Base-by-base conservation (phyloP, 768 basidiomycete species). In the Amanita pseudoporphyria region DNA sequence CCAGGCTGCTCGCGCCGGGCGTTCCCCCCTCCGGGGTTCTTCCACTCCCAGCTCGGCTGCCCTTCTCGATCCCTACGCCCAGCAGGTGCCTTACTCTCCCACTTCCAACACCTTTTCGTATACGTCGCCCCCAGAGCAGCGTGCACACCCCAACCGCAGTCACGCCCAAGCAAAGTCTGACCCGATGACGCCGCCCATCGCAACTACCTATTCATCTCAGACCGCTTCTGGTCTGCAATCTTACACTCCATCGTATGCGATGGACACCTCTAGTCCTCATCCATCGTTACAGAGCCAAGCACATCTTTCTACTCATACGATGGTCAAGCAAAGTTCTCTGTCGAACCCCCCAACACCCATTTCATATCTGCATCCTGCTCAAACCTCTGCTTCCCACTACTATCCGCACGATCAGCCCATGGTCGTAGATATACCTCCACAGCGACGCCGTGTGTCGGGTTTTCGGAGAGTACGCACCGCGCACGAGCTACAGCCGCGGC, bases 381-480 rank as follows among this genome's bases (percentile, higher is more conserved):
- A 74, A 41, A 71, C 69, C 46, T 71, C 76, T 24, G 65, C 70
- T 16, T 67, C 71, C 48, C 80, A 78, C 37, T 78, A 78, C 53
- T 83, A 80, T 55, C 62, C 78, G 14, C 76, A 79, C 56, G 80
- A 83, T 52, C 82, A 85, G 52, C 58, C 78, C 51, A 88, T 88
- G 87, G 67, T 71, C 37, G 79, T 89, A n/a, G 87, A 88, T 61
- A 60, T 56, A 22, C 70, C 73, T 49, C 75, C 64, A 53, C 78
- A 77, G 53, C 82, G 79, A 63, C 76, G 83, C 58, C 76, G 87
- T 31, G 75, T 82, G 7, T 74, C 78, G 49, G 94, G 88, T 18
- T 85, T 94, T 61, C 78, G 85, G 60, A 76, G 86, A 53, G 78
- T 96, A 14, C 79, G 84, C 53, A 84, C 84, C 56, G 71, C 68